Conservation (phyloP, 2,329 filamentous ascomycete species). For the Balansia obtecta region DNA sequence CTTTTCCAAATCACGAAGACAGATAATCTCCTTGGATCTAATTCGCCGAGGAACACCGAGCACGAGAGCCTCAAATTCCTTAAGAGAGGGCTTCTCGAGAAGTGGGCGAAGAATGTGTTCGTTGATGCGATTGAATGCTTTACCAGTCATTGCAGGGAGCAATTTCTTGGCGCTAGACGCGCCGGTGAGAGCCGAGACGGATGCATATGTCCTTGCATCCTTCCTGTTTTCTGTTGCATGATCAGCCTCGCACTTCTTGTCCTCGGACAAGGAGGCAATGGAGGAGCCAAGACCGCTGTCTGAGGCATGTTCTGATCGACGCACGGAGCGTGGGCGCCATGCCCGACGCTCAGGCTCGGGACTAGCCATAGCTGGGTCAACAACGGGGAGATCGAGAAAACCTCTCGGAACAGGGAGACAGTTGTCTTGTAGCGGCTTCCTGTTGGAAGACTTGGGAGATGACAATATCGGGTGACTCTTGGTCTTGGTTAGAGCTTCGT, state of each 20-base stretch:
- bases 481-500: constrained; percentile 43
- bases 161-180: constrained; percentile 34
- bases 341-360: constrained; percentile 33
- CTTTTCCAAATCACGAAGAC: constrained; percentile 88
- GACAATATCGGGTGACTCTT: constrained; percentile 25
- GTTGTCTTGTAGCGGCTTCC: constrained; percentile 35
- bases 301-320: constrained; percentile 54
- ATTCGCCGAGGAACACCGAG: constrained; percentile 70
- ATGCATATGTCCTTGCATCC: constrained; percentile 20
- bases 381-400: constrained; percentile 44
- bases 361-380: constrained; percentile 34
- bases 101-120: constrained; percentile 70
- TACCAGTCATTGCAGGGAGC: constrained; percentile 50
- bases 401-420: constrained; percentile 47
- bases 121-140: constrained; percentile 65
- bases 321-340: constrained; percentile 40
- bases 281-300: constrained; percentile 86
- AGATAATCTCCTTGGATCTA: constrained; percentile 73
- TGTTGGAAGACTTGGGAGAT: constrained; percentile 17
- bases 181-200: constrained; percentile 46
- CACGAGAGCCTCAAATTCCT: constrained; percentile 71
- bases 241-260: constrained; percentile 35
- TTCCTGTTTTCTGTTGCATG: constrained; percentile 18
- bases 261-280: constrained; percentile 44
- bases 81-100: constrained; percentile 57